Base-by-base conservation (phyloP, 345 rosid genomes). In the Rhizophora apiculata region DNA sequence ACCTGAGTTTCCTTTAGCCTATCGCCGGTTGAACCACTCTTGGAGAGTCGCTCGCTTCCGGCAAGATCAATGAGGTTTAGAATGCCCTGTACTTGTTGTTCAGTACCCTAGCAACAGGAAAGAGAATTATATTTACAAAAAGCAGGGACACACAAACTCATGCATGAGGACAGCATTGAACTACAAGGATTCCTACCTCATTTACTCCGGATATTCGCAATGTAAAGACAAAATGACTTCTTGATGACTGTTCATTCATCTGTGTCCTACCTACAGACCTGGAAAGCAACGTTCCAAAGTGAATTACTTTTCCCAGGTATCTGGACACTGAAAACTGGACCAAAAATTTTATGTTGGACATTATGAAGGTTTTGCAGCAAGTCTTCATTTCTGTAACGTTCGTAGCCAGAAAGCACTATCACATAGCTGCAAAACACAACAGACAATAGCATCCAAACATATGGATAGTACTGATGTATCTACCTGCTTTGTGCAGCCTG, bases 401-500 rank as follows among this genome's bases (percentile, higher is more conserved):
- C 49, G 0, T 13, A 43, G 5, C 49, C 49, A 43, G 19, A 43
- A 43, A 43, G 37, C 2, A 34, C 37, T 7, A 34, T 8, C 7
- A 1, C 46, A 9, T 39, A 10, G 46, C 46, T 39, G 3, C 3
- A 43, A 13, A 11, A 11, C 15, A 15, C 5, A 43, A 43, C 0
- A 43, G 48, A 39, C 48, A 39, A 39, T 2, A 59, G 18, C 26
- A 49, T 8, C 18, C 49, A 54, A 15, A 54, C 43, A 13, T 7
- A 5, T 15, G 29, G 18, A 11, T 43, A 24, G 29, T 16, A 56
- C 29, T 7, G 21, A 55, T 43, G 16, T 43, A 3, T 43, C 49
- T 73, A 92, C 99, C 98, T 92, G 97, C 92, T 86, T 68, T 90
- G 96, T 29, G 90, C 96, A 69, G 98, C 98, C 67, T 88, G 92